Conservation (phyloP, 2,329 filamentous ascomycete genomes). For the Botryotinia narcissicola region DNA sequence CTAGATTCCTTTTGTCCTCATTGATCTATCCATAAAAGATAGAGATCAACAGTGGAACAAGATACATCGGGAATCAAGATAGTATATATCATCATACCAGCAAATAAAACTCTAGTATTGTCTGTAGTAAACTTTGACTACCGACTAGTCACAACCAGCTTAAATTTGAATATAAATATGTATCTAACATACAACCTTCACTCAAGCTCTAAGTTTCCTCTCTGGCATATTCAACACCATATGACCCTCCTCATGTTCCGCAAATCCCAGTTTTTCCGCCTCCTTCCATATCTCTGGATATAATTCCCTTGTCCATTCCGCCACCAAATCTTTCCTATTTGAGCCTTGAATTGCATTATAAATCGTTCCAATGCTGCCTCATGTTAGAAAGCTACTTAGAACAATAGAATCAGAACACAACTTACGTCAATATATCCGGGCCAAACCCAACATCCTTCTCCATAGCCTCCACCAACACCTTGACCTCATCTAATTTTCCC, state of each 20-base stretch:
- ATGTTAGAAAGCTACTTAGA: slow-evolving; percentile 15
- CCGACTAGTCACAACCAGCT: neutral
- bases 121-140: neutral
- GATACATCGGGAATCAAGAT: neutral
- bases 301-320: slow-evolving; percentile 67
- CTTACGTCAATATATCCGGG: slow-evolving; percentile 71
- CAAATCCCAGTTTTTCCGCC: slow-evolving; percentile 43
- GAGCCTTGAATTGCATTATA: slow-evolving; percentile 71
- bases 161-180: too few species aligned
- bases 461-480: slow-evolving; percentile 64
- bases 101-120: too few species aligned
- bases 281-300: slow-evolving; percentile 70
- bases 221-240: slow-evolving; percentile 34
- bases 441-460: slow-evolving; percentile 62
- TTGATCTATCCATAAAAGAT: neutral
- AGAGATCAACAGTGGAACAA: neutral
- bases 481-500: slow-evolving; percentile 65
- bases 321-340: slow-evolving; percentile 65
- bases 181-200: neutral
- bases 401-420: slow-evolving; percentile 32
- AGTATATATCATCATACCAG: neutral
- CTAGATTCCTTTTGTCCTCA: neutral
- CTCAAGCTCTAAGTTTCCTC: slow-evolving; percentile 31
- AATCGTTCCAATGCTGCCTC: slow-evolving; percentile 64
- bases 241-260: slow-evolving; percentile 33